phyloP scores from a whole-genome alignment of 495 filamentous ascomycete species.

The Lepidopterella palustris region DNA sequence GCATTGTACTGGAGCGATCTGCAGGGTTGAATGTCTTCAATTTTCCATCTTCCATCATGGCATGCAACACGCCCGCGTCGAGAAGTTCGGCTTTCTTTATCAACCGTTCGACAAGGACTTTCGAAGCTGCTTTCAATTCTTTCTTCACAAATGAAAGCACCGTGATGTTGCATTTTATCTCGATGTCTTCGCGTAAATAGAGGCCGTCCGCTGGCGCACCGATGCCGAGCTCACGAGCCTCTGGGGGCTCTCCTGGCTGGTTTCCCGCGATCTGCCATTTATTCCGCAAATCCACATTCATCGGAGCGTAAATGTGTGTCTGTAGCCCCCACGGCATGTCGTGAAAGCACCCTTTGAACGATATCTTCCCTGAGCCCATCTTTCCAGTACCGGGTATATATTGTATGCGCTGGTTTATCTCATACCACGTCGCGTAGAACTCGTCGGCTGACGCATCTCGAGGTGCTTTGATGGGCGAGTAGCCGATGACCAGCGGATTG shows the following conservation, averaged over 20 bases:
- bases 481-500: constrained; percentile 34
- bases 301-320: constrained; percentile 36
- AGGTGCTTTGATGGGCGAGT: constrained; percentile 34
- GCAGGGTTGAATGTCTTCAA: constrained; percentile 34
- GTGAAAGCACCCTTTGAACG: constrained; percentile 37
- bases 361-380: constrained; percentile 31
- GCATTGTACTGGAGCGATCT: constrained; percentile 14
- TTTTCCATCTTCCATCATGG: constrained; percentile 37
- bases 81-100: constrained; percentile 36
- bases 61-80: constrained; percentile 33
- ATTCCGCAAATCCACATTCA: constrained; percentile 32
- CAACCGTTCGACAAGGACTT: constrained; percentile 31
- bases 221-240: constrained; percentile 32
- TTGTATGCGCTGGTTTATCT: constrained; percentile 35
- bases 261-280: constrained; percentile 36
- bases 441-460: constrained; percentile 35
- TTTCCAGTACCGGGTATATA: constrained; percentile 34
- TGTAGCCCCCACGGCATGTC: constrained; percentile 37
- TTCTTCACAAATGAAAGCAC: constrained; percentile 35
- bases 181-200: constrained; percentile 37
- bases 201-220: constrained; percentile 34
- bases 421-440: constrained; percentile 37
- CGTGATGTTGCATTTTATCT: constrained; percentile 33
- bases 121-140: constrained; percentile 32
- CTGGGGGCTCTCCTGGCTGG: constrained; percentile 34